Percentiles rank a stretch among this genome's conserved stretches.
These are phyloP conservation scores for Telfairia occidentalis DNA, from an alignment of 331 rosid genomes.

Conservation along the genomic window DNA sequence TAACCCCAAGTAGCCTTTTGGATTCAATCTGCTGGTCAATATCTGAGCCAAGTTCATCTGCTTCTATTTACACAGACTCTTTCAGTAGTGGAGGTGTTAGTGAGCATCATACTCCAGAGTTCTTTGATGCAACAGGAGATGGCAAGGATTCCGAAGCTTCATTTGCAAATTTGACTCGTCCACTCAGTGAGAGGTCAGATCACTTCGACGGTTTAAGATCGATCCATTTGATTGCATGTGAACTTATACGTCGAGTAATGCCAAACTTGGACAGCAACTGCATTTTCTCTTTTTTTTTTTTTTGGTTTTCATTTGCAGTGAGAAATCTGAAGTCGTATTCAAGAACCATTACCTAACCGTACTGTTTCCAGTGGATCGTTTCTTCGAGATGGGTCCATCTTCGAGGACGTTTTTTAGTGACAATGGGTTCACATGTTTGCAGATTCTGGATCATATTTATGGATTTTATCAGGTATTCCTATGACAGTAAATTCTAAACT, in stretches of 20 bases:
- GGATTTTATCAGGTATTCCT: constrained; percentile 74
- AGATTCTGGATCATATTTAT: constrained; percentile 64
- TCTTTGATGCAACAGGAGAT: constrained; percentile 53
- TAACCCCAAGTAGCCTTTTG: constrained; percentile 73
- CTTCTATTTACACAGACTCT: constrained; percentile 73
- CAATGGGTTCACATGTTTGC: constrained; percentile 73
- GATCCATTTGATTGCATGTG: constrained; percentile 9
- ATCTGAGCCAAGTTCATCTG: constrained; percentile 69
- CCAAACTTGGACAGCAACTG: not conserved
- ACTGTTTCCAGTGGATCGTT: constrained; percentile 80
- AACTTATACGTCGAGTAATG: not conserved
- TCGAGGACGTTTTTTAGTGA: constrained; percentile 56
- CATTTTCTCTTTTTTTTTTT: not conserved
- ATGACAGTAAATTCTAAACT: not conserved
- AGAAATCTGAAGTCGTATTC: constrained; percentile 69
- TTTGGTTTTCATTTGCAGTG: constrained; percentile 39
- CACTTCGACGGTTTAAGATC: not conserved
- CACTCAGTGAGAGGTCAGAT: constrained; percentile 65
- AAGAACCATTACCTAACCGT: constrained; percentile 68
- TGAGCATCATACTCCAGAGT: constrained; percentile 42
- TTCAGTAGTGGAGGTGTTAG: constrained; percentile 56
- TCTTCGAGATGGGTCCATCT: constrained; percentile 93
- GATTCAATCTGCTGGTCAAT: constrained; percentile 93
- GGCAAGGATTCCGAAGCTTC: constrained; percentile 68
- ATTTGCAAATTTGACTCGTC: constrained; percentile 62